Base-by-base conservation (phyloP, 1,284 basidiomycete genomes). In the Ustilago trichophora region DNA sequence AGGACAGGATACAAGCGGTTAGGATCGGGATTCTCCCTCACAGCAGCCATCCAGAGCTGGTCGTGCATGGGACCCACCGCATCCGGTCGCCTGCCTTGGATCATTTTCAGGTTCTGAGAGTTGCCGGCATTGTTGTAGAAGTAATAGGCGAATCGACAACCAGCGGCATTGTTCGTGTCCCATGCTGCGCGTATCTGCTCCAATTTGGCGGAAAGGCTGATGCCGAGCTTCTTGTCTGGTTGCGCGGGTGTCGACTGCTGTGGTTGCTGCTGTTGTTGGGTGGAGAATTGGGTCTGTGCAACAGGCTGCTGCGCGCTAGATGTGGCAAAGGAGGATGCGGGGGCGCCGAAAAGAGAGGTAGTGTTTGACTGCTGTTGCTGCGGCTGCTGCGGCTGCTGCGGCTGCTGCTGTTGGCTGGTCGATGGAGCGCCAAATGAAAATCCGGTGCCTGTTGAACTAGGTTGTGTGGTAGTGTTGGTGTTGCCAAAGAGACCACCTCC, bases 1-100 rank as follows among this genome's bases (percentile, higher is more conserved):
- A 80, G 69, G 15, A 80, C 76, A 8, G 79, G 79, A 37, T 80
- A 76, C 16, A 80, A 58, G n/a, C 69, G 72, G 43, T 56, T 60
- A 2, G 74, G 75, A 48, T 80, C 76, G 5, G 78, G 78, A 33
- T 80, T 80, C 33, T 77, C 71, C 13, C 68, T 54, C 25, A 80
- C 50, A 1, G 78, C 77, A 13, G 68, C 65, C 5, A 41, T 43
- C 78, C 78, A 80, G 2, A 80, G 64, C 34, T 62, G 64, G 34
- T 80, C 78, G 48, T 80, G 76, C 63, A 72, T 58, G 3, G 73
- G 63, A 1, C 78, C 78, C 1, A 76, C 56, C 0, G 78, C 78
- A 44, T 80, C 78, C 2, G 64, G 52, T 12, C 77, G 43, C 8
- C 78, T 48, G 10, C 75, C 69, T 18, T 66, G 59, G 25, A 76